Evolutionary conservation across 2,329 filamentous ascomycete genomes (phyloP), one percentile per base, ranked within the genome.

Genomic region (Penicillium brasilianum): DNA sequence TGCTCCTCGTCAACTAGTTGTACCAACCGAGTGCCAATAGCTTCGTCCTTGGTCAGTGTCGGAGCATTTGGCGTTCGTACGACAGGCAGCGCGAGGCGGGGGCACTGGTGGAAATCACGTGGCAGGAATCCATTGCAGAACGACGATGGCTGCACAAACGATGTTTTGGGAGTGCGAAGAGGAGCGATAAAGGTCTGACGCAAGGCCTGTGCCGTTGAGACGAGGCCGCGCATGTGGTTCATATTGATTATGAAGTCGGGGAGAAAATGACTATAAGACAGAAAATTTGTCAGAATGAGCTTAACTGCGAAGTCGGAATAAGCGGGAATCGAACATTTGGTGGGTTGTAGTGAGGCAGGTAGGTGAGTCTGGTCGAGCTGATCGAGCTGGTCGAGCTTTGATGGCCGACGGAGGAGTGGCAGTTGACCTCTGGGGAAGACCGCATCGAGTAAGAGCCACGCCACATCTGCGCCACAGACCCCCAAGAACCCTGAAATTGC

Each of bases 1-100:
- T 73, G 73, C 36, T 73, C 65, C 20, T 73, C 72, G 34, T 76
- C 72, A 46, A 77, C 76, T 4, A 79, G 37, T 53, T 75, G 76
- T 8, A 79, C 64, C 30, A 64, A 68, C 18, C 67, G 60, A 11
- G 72, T 64, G 16, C 59, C 57, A 50, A 80, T 79, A 43, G 68
- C 69, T 62, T 77, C 76, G 61, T 79, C 74, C 58, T 66, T 72
- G 39, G 71, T 60, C 11, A 66, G 67, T 16, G 46, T 62, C 18
- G 39, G 39, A 20, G 53, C 36, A 58, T 63, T 49, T 49, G 61
- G 59, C 16, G 62, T 41, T 48, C 56, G 64, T 48, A 22, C 48
- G 58, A 20, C 48, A 44, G 48, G 57, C 57, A 43, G 58, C 64
- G 11, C 37, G 57, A 60, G 66, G 8, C 37, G 57, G 22, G 36